Percentiles rank a stretch among this genome's conserved stretches.
These are phyloP conservation scores for Ophiostoma montium DNA, from an alignment of 2,329 filamentous ascomycete species.

Conservation along the genomic window DNA sequence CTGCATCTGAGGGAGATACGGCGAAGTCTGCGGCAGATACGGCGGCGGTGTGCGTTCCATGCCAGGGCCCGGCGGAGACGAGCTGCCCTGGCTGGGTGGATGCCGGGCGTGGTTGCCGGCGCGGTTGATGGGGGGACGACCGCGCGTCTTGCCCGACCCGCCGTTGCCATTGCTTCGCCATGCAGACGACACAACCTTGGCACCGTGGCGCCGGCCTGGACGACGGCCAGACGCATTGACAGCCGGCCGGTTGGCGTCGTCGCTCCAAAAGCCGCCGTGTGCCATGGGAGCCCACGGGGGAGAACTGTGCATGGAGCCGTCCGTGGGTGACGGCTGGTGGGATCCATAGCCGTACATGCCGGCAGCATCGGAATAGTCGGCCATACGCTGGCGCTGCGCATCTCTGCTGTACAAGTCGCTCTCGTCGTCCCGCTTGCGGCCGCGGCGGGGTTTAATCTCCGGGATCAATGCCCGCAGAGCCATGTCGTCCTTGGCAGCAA, in stretches of 20 bases:
- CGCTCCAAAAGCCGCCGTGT: slow-evolving; percentile 35
- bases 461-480: slow-evolving; percentile 73
- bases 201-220: slow-evolving; percentile 54
- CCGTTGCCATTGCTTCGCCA: slow-evolving; percentile 58
- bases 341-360: slow-evolving; percentile 22
- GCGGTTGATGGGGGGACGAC: slow-evolving; percentile 63
- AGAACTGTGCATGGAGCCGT: slow-evolving; percentile 13
- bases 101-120: not conserved
- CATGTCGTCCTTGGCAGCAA: slow-evolving; percentile 75
- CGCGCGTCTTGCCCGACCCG: slow-evolving; percentile 56
- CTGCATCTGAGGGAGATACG: not conserved
- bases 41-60: slow-evolving; percentile 27
- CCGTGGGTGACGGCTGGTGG: slow-evolving; percentile 8
- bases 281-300: slow-evolving; percentile 26
- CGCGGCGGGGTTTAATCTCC: slow-evolving; percentile 51
- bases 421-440: slow-evolving; percentile 49
- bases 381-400: not conserved
- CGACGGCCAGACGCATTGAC: slow-evolving; percentile 39
- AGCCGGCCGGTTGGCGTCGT: slow-evolving; percentile 63
- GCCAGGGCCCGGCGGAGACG: slow-evolving; percentile 52
- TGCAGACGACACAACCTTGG: slow-evolving; percentile 75
- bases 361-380: slow-evolving; percentile 30
- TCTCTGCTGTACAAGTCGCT: not conserved
- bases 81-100: slow-evolving; percentile 29
- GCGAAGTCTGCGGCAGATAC: not conserved